phyloP scores from a whole-genome alignment of 1,139 yeast species.

The Debaryomycetaceae sp. region DNA sequence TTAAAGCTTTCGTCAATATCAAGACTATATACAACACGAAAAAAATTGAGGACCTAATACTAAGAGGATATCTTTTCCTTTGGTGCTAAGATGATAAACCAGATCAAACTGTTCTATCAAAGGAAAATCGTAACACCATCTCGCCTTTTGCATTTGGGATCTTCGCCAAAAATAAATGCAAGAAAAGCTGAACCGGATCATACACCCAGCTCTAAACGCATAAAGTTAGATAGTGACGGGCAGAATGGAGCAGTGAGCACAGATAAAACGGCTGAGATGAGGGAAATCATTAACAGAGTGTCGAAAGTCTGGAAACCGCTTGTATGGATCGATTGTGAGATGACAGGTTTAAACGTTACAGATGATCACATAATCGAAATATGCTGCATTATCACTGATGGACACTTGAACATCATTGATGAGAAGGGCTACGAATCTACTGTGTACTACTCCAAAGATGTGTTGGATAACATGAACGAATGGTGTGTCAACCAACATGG shows the following conservation, averaged over 20 bases:
- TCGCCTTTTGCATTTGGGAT: background rate
- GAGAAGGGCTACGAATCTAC: constrained; percentile 75
- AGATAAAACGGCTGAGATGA: constrained; percentile 2
- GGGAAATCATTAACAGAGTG: constrained; percentile 5
- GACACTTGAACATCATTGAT: constrained; percentile 65
- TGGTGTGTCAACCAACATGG: constrained; percentile 89
- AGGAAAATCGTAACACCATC: background rate
- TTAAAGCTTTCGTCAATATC: no score
- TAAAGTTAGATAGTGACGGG: background rate
- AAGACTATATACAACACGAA: no score
- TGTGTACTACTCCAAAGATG: constrained; percentile 63
- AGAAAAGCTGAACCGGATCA: background rate
- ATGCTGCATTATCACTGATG: constrained; percentile 88
- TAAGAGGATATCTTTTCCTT: no score
- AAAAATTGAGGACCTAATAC: no score
- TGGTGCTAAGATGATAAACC: background rate
- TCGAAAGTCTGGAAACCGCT: constrained; percentile 30
- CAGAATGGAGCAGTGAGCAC: background rate
- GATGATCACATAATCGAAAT: constrained; percentile 82
- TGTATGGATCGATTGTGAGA: constrained; percentile 82
- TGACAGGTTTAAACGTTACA: constrained; percentile 86
- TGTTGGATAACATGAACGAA: constrained; percentile 69
- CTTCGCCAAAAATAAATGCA: background rate
- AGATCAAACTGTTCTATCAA: background rate
- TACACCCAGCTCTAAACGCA: background rate